Evolutionary conservation across 2,329 filamentous ascomycete genomes (phyloP).

Genomic region (Chalaropsis ovoidea): DNA sequence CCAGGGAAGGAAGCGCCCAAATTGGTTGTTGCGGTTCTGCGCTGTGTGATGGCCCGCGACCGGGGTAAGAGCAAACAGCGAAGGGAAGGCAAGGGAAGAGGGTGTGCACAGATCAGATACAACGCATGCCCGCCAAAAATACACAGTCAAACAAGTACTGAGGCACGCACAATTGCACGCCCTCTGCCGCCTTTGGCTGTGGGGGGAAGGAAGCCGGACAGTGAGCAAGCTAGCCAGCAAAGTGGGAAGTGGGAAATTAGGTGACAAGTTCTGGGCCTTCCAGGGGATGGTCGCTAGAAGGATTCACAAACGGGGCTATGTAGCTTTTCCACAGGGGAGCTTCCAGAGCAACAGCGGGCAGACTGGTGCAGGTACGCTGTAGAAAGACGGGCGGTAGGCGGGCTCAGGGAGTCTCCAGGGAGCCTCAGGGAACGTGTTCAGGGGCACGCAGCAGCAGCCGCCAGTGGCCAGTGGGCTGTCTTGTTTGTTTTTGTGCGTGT

Average conservation of each 20-base stretch:
- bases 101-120: too few relatives aligned
- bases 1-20: too few relatives aligned
- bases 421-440: too few relatives aligned
- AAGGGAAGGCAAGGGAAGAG: not conserved
- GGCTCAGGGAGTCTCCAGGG: too few relatives aligned
- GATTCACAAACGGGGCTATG: not conserved
- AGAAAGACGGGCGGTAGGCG: too few relatives aligned
- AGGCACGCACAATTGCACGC: not conserved
- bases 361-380: too few relatives aligned
- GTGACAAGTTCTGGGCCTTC: conserved; percentile 24
- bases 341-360: not conserved
- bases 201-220: too few relatives aligned
- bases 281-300: not conserved
- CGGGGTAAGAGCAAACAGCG: not conserved
- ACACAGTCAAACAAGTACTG: not conserved
- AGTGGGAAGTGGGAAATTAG: conserved; percentile 21
- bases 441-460: too few relatives aligned
- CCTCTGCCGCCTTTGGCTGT: too few relatives aligned
- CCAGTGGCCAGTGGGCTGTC: not conserved
- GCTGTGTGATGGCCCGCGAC: not conserved
- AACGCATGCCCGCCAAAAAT: not conserved
- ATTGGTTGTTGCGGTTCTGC: too few relatives aligned
- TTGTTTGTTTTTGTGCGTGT: not conserved
- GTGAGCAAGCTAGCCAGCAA: not conserved
- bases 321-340: not conserved